Evolutionary conservation across 148 eudicot species (phyloP).

Genomic region (Fagopyrum tataricum): DNA sequence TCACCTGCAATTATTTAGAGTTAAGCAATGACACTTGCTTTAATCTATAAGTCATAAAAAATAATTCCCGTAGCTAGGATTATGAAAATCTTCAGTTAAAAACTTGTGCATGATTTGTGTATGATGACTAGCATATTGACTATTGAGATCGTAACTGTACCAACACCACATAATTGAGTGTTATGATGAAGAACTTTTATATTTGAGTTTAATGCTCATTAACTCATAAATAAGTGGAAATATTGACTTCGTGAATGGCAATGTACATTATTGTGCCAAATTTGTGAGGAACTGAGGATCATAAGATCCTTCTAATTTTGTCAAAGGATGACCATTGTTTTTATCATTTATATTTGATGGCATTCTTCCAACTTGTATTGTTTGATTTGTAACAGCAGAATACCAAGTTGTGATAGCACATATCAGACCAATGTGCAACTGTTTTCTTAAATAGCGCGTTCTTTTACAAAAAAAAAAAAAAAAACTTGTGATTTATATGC

Average conservation of each 20-base stretch:
- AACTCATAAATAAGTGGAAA: not conserved
- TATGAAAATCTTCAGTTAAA: not conserved
- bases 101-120: not conserved
- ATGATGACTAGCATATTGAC: not conserved
- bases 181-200: not conserved
- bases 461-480: not conserved
- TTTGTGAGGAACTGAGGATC: not conserved
- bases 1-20: not conserved
- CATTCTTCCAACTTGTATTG: constrained; percentile 3
- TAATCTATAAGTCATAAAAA: not conserved
- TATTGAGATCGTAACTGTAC: not conserved
- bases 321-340: not conserved
- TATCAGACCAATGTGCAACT: not conserved
- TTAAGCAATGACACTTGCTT: not conserved
- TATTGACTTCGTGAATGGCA: not conserved
- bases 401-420: not conserved
- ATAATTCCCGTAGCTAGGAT: not conserved
- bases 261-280: not conserved
- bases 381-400: not conserved
- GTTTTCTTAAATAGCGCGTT: not conserved
- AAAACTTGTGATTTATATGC: not conserved
- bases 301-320: not conserved
- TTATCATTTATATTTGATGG: not conserved
- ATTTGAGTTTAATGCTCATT: not conserved
- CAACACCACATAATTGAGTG: not conserved